These are phyloP conservation scores for Komagataella kurtzmanii DNA, from an alignment of 805 yeast species.

Conservation along the genomic window DNA sequence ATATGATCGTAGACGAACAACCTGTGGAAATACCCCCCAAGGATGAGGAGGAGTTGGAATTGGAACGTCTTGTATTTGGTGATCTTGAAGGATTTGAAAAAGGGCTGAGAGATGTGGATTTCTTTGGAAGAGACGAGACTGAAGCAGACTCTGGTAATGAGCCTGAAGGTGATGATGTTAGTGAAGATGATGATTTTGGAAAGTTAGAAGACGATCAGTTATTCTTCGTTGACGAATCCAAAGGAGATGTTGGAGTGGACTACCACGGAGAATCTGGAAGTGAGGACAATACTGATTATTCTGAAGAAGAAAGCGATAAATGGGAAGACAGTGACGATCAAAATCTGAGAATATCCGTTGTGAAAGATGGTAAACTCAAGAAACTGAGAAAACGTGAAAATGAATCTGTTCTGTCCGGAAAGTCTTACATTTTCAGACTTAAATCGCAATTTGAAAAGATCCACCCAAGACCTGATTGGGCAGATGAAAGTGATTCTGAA, in stretches of 20 bases:
- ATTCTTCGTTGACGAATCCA: constrained; percentile 41
- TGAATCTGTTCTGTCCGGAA: constrained; percentile 20
- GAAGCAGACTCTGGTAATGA: constrained; percentile 18
- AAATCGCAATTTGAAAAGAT: constrained; percentile 52
- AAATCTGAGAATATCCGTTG: constrained; percentile 43
- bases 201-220: constrained; percentile 32
- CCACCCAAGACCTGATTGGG: constrained; percentile 85
- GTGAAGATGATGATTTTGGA: constrained; percentile 18
- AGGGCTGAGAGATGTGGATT: constrained; percentile 48
- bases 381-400: constrained; percentile 52
- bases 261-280: constrained; percentile 2
- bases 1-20: not conserved
- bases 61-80: constrained; percentile 84
- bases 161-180: constrained; percentile 16
- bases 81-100: constrained; percentile 63
- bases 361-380: constrained; percentile 42
- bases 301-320: constrained; percentile 27
- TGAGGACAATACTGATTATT: constrained; percentile 14
- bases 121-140: constrained; percentile 32
- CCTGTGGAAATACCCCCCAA: constrained; percentile 41
- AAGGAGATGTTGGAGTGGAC: constrained; percentile 6
- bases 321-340: constrained; percentile 96
- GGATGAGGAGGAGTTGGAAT: constrained; percentile 67
- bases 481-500: constrained; percentile 39
- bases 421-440: constrained; percentile 19